Base-by-base conservation (phyloP, 805 yeast species). In the Kazachstania africana region DNA sequence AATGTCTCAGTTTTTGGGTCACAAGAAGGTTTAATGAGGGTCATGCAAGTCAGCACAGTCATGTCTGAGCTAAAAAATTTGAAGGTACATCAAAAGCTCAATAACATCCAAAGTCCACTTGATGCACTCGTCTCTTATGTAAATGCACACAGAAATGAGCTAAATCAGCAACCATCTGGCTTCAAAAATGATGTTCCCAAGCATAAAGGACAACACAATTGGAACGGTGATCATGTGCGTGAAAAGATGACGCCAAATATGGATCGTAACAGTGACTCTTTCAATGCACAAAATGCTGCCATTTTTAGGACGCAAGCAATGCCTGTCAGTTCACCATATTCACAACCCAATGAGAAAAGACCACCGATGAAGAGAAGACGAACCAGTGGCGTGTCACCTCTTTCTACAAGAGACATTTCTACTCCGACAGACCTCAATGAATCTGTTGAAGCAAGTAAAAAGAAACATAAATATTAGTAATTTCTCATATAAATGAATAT, bases 31-130 rank as follows among this genome's bases (percentile, higher is more conserved):
- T 74, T 81, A 5, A 68, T 81, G 72, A 60, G 88, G 36, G 64
- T 76, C 15, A 55, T 83, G 57, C 88, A 81, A 51, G 71, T 80
- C 4, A 69, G 84, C 26, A 91, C 82, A 52, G 77, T 78, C 8
- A 78, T 84, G 83, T 65, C 84, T 0, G 71, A 72, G 38, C 62
- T 83, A 39, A 67, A 70, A 34, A 74, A 79, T 5, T 57, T 84
- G 34, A 74, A 80, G 73, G 60, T 65, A 4, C 70, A 65, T 40
- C 67, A 79, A 8, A 58, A 61, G 35, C 55, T 63, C 5, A 59
- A 60, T 17, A 63, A 70, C 22, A 62, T 68, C 3, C 52, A 50
- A 4, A 68, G 75, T 18, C 81, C 85, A 0, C 37, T 71, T 23
- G 68, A 65, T 15, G 70, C 79, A 0, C 56, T 78, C 32, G 71